A percentile compares a stretch with the other conserved stretches of the same genome.
Evolutionary conservation across 148 eudicot species (phyloP).

Genomic region (Chenopodium suecicum): DNA sequence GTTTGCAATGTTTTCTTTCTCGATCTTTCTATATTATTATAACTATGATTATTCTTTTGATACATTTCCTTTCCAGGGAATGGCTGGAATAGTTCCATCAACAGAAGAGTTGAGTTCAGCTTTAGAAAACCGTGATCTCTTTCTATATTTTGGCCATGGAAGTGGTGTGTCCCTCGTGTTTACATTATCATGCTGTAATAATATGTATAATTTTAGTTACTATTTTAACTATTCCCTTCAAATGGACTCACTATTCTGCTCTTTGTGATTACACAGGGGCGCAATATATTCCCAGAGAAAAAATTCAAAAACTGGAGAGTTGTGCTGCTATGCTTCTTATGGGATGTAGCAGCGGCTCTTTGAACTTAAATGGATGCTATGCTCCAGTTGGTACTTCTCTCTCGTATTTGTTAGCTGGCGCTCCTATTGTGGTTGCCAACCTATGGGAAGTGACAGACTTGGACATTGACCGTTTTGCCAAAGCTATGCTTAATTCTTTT

Average conservation of each 20-base stretch:
- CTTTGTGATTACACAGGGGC: conserved; percentile 43
- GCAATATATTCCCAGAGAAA: conserved; percentile 68
- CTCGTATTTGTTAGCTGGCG: conserved; percentile 73
- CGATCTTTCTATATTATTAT: neutral
- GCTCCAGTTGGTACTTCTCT: conserved; percentile 76
- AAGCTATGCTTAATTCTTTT: conserved; percentile 70
- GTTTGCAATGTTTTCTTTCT: neutral
- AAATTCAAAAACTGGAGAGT: conserved; percentile 61
- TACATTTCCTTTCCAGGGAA: conserved; percentile 52
- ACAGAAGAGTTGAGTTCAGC: conserved; percentile 66
- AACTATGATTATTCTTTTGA: too few species aligned
- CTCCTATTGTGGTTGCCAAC: conserved; percentile 90
- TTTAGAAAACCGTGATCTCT: conserved; percentile 72
- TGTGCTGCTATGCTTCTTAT: conserved; percentile 82
- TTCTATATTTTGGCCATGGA: conserved; percentile 92
- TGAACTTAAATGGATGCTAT: conserved; percentile 53
- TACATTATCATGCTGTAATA: neutral
- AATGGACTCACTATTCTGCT: neutral
- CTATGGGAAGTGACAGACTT: conserved; percentile 95
- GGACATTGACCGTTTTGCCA: conserved; percentile 91
- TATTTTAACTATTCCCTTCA: neutral
- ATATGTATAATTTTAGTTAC: neutral
- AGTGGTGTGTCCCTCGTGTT: conserved; percentile 54
- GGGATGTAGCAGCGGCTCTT: conserved; percentile 91
- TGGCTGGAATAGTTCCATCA: conserved; percentile 65